Evolutionary conservation across 106 monocot species (phyloP).

Genomic region (Platanthera zijinensis): DNA sequence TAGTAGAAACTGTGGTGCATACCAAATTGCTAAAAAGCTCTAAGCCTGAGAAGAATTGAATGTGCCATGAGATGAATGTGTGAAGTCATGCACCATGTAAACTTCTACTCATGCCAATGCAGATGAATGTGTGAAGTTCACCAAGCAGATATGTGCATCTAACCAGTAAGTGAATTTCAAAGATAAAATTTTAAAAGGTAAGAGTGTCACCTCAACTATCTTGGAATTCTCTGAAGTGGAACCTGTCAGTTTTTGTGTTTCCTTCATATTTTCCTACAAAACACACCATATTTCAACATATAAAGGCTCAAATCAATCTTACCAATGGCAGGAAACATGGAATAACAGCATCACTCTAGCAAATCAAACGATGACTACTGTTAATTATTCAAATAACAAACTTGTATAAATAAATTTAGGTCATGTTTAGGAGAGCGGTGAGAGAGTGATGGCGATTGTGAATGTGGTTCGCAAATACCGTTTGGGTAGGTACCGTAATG

Average conservation of each 20-base stretch:
- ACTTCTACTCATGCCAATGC: no score
- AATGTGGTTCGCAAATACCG: no score
- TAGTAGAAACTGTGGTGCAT: neutral
- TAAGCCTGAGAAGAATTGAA: no score
- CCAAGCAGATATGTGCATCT: neutral
- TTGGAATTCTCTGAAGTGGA: slow-evolving; percentile 22
- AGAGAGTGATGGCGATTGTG: no score
- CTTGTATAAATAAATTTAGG: neutral
- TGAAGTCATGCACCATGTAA: no score
- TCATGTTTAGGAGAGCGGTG: no score
- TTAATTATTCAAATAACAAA: neutral
- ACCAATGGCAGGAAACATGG: neutral
- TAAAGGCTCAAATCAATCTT: neutral
- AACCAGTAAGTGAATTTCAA: neutral
- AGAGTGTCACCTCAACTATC: slow-evolving; percentile 40
- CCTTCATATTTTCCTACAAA: slow-evolving; percentile 37
- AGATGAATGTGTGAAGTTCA: neutral
- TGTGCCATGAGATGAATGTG: no score
- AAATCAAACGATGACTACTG: neutral
- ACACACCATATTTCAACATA: neutral
- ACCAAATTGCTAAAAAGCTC: slow-evolving; percentile 2
- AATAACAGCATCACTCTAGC: neutral
- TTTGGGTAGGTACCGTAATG: no score
- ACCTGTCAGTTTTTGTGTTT: slow-evolving; percentile 11
- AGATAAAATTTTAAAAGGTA: neutral